Base-by-base conservation (phyloP, 495 filamentous ascomycete species). In the Schizothecium vesticola region DNA sequence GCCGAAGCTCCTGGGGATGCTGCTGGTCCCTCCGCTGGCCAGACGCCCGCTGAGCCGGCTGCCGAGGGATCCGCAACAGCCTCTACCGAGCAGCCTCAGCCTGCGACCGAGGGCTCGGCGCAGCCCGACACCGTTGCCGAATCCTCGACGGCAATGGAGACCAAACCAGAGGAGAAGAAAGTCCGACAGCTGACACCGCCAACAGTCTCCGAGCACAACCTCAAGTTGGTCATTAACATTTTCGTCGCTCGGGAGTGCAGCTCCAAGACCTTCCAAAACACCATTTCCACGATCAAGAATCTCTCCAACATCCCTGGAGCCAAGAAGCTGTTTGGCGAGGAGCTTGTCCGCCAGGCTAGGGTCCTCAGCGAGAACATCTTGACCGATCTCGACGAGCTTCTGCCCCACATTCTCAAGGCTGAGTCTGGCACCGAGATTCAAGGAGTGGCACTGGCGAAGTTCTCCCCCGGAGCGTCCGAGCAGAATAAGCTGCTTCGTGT, bases 271-370 rank as follows among this genome's bases (percentile, higher is more conserved):
- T 98, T 98, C 85, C 89, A 92, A 72, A 94, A 98, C 74, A 97
- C 96, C 0, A 86, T 98, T 59, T 94, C 96, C 21, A 94, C 95
- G 10, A 98, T 99, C 83, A 97, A 96, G 80, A 97, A 98, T 73
- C 88, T 99, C 33, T 97, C 95, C 43, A 88, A 90, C 59, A 92
- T 99, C 67, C 93, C 94, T 24, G 92, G 90, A 26, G 94, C 96
- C 19, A 93, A 94, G 73, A 89, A 91, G 69, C 84, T 95, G 10
- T 98, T 99, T 77, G 94, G 94, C 28, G 87, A 89, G 61, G 96
- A 97, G 79, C 85, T 99, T 43, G 89, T 97, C 68, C 81, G 85
- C 12, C 93, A 96, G 77, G 93, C 95, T 64, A 90, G 94, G 73
- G 82, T 83, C 59, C 83, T 99, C 13, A 96, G 91, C 65, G 86